These are phyloP conservation scores for Aspergillus cristatus DNA, from an alignment of 495 filamentous ascomycete genomes.

Conservation along the genomic window DNA sequence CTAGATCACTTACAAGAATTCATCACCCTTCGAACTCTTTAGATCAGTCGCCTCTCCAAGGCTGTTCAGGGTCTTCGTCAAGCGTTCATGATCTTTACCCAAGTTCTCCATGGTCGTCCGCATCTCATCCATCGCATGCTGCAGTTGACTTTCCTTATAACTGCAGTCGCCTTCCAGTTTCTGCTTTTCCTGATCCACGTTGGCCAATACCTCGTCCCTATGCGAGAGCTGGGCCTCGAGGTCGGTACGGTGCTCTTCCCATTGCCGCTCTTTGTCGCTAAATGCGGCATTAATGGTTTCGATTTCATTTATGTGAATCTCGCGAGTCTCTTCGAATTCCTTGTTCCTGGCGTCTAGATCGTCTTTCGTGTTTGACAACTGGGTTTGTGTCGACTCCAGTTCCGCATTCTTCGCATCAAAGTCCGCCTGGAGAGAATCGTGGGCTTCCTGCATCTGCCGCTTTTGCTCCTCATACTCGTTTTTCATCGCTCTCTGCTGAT, in stretches of 20 bases:
- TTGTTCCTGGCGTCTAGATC: constrained; percentile 18
- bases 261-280: constrained; percentile 28
- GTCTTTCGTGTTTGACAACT: constrained; percentile 13
- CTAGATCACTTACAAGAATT: constrained; percentile 52
- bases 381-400: constrained; percentile 24
- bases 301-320: constrained; percentile 21
- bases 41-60: constrained; percentile 53
- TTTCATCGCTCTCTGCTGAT: constrained; percentile 29
- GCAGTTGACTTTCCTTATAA: constrained; percentile 42
- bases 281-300: constrained; percentile 14
- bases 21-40: constrained; percentile 48
- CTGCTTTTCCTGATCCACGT: constrained; percentile 40
- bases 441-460: constrained; percentile 29
- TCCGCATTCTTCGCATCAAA: constrained; percentile 26
- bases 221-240: constrained; percentile 30
- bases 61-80: constrained; percentile 48
- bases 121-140: constrained; percentile 40
- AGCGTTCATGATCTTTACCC: constrained; percentile 44
- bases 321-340: constrained; percentile 25
- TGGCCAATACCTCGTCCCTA: constrained; percentile 26
- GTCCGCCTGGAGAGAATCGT: constrained; percentile 28
- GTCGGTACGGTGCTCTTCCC: constrained; percentile 24
- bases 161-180: constrained; percentile 36
- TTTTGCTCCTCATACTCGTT: constrained; percentile 38
- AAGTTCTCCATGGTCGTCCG: constrained; percentile 42